These are phyloP conservation scores for Cyclotella atomus DNA, from an alignment of 108 stramenopile genomes.

Conservation along the genomic window DNA sequence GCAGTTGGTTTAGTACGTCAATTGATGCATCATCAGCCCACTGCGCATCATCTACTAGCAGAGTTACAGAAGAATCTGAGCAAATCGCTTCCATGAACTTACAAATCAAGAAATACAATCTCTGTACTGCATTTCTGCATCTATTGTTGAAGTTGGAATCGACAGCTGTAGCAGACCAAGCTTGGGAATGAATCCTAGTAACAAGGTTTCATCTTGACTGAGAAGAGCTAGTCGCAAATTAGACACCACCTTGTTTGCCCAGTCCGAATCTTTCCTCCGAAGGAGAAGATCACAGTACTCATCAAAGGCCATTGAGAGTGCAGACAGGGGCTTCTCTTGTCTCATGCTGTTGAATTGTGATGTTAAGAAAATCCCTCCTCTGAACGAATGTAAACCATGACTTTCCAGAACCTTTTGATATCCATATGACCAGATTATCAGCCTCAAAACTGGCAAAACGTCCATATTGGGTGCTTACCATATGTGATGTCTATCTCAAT, in stretches of 20 bases:
- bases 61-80: background rate
- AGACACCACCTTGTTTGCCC: background rate
- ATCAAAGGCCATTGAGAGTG: constrained; percentile 16
- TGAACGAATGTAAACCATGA: background rate
- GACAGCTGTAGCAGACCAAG: constrained; percentile 12
- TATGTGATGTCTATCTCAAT: no score
- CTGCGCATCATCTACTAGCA: constrained; percentile 35
- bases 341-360: background rate
- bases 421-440: no score
- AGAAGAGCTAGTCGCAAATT: background rate
- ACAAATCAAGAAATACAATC: constrained; percentile 20
- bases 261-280: background rate
- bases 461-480: no score
- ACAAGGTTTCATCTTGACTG: constrained; percentile 8
- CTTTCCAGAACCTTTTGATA: background rate
- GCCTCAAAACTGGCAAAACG: no score
- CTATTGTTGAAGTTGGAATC: no score
- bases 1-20: constrained; percentile 6
- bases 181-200: constrained; percentile 12
- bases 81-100: constrained; percentile 16
- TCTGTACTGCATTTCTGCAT: constrained; percentile 13
- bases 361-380: background rate
- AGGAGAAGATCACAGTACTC: constrained; percentile 18
- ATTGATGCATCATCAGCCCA: constrained; percentile 29
- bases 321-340: background rate